These are phyloP conservation scores for Tolypocladium ophioglossoides DNA, from an alignment of 2,329 filamentous ascomycete species.

Conservation along the genomic window DNA sequence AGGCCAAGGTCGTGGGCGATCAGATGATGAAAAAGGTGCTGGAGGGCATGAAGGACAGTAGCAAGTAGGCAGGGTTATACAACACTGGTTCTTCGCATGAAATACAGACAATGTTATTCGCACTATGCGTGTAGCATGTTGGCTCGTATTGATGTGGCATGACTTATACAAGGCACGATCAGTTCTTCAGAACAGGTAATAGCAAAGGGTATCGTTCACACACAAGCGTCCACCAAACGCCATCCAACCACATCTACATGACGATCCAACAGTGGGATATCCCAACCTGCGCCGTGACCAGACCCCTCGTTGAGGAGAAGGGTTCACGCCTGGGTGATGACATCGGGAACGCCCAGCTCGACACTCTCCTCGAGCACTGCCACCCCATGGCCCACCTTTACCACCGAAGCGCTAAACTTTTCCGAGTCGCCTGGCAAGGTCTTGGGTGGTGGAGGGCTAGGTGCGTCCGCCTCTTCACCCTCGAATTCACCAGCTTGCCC, in stretches of 20 bases:
- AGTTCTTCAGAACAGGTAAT: not conserved
- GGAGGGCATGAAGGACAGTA: slow-evolving; percentile 52
- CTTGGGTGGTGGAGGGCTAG: not conserved
- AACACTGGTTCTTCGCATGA: not conserved
- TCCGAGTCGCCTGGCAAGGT: not conserved
- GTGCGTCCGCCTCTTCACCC: not conserved
- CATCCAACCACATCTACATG: not conserved
- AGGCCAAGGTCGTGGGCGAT: slow-evolving; percentile 80
- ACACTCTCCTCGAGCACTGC: slow-evolving; percentile 47
- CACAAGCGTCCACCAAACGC: not conserved
- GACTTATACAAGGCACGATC: not conserved
- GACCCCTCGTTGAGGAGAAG: not conserved
- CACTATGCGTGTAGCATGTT: not conserved
- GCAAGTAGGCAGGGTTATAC: not conserved
- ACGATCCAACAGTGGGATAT: not conserved
- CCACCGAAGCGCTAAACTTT: slow-evolving; percentile 13
- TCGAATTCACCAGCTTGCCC: not conserved
- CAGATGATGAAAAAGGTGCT: slow-evolving; percentile 96
- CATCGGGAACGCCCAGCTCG: slow-evolving; percentile 32
- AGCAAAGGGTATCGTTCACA: not conserved
- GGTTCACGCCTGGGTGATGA: slow-evolving; percentile 24
- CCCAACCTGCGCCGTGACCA: not conserved
- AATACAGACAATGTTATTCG: not conserved
- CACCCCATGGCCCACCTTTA: slow-evolving; percentile 40
- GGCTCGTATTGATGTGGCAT: not conserved